phyloP scores from a whole-genome alignment of 2,329 filamentous ascomycete genomes.

The Cladosporium sp. region DNA sequence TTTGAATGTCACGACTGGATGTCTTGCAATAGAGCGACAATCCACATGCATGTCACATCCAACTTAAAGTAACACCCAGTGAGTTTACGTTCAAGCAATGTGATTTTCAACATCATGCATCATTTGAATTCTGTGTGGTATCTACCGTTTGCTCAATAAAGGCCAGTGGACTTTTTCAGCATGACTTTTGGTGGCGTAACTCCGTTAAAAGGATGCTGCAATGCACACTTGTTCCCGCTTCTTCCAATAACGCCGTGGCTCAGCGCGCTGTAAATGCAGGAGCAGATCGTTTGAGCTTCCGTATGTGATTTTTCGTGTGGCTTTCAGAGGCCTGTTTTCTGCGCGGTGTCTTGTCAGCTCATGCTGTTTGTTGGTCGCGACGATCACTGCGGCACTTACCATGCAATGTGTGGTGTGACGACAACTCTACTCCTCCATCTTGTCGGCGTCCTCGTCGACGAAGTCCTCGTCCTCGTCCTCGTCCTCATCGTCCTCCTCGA shows the following conservation, averaged over 20 bases:
- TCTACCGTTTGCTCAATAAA: constrained; percentile 17
- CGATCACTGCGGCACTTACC: background rate
- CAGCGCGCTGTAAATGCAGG: constrained; percentile 18
- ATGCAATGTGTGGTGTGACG: background rate
- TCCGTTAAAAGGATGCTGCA: constrained; percentile 18
- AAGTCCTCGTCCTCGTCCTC: constrained; percentile 76
- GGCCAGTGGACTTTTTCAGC: background rate
- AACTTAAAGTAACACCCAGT: no score
- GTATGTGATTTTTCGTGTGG: constrained; percentile 14
- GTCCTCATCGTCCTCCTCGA: constrained; percentile 72
- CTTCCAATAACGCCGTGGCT: constrained; percentile 19
- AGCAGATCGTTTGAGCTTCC: constrained; percentile 12
- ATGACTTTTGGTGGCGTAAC: constrained; percentile 20
- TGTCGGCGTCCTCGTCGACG: constrained; percentile 65
- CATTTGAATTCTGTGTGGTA: constrained; percentile 12
- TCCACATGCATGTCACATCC: background rate
- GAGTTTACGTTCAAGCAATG: background rate
- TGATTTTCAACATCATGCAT: background rate
- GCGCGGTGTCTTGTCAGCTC: background rate
- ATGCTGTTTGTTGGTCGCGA: no score
- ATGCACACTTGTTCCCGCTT: constrained; percentile 12
- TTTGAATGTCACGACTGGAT: background rate
- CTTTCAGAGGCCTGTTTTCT: constrained; percentile 6
- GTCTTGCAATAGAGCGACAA: background rate
- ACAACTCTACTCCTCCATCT: constrained; percentile 63